Conservation (phyloP, 1,139 yeast species). For the Chernovozyma aurita region DNA sequence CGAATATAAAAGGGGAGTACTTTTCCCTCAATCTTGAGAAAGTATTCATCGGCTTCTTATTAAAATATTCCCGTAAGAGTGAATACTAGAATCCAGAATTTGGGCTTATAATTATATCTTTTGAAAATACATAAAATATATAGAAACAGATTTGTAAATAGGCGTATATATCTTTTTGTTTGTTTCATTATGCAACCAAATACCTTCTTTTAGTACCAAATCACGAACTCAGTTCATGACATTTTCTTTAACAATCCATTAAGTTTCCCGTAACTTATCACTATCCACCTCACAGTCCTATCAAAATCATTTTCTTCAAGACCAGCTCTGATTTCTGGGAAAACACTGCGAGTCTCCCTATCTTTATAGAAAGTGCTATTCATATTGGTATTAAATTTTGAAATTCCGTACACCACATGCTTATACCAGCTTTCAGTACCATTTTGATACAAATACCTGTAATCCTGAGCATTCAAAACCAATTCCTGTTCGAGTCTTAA, state of each 20-base stretch:
- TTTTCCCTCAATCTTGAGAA: too few relatives aligned
- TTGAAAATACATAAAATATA: too few relatives aligned
- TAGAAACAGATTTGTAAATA: too few relatives aligned
- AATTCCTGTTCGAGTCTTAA: slow-evolving; percentile 44
- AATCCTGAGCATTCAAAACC: slow-evolving; percentile 20
- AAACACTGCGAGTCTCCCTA: slow-evolving; percentile 15
- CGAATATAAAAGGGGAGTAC: too few relatives aligned
- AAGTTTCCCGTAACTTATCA: slow-evolving; percentile 25
- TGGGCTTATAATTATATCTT: too few relatives aligned
- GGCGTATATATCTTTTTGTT: too few relatives aligned
- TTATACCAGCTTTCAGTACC: slow-evolving; percentile 14
- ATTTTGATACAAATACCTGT: slow-evolving; percentile 14
- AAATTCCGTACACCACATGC: slow-evolving; percentile 24
- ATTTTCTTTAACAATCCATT: slow-evolving; percentile 11
- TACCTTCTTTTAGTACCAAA: too few relatives aligned
- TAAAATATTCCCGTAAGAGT: too few relatives aligned
- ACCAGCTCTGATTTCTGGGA: slow-evolving; percentile 23
- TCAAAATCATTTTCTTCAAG: slow-evolving; percentile 22
- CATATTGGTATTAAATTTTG: slow-evolving; percentile 10
- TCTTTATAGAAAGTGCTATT: slow-evolving; percentile 7
- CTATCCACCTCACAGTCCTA: slow-evolving; percentile 24
- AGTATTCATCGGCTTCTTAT: too few relatives aligned
- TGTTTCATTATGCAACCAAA: too few relatives aligned
- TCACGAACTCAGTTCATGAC: too few relatives aligned
- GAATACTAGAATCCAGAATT: too few relatives aligned